A percentile compares a stretch with the other conserved stretches of the same genome.
Conservation (phyloP, 2,329 filamentous ascomycete species). For the Emmonsia crescens region DNA sequence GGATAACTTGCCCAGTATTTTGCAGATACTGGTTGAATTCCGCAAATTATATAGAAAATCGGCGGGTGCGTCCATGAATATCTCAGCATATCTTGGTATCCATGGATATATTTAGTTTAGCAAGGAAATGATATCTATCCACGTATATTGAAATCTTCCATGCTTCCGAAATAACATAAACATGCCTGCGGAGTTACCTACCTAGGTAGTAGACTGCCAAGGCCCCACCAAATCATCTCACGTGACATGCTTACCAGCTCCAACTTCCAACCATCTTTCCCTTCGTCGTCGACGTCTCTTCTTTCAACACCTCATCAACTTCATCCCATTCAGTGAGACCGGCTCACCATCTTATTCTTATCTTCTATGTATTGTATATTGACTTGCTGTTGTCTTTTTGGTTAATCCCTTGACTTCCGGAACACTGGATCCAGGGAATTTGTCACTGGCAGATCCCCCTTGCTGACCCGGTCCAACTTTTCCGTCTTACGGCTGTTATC, state of each 20-base stretch:
- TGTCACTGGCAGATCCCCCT: not conserved
- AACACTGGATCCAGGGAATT: not conserved
- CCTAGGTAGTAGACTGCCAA: not conserved
- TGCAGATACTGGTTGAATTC: not conserved
- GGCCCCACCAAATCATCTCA: too few species aligned
- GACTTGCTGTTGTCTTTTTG: not conserved
- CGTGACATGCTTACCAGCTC: not conserved
- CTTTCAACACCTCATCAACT: not conserved
- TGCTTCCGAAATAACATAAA: too few species aligned
- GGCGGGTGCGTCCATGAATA: not conserved
- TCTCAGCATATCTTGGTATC: not conserved
- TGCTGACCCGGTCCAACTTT: not conserved
- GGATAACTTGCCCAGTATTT: too few species aligned
- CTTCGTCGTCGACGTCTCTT: not conserved
- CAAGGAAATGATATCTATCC: not conserved
- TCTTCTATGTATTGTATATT: not conserved
- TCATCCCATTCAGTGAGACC: not conserved
- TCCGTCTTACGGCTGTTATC: not conserved
- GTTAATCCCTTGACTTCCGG: not conserved
- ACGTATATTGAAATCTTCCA: too few species aligned
- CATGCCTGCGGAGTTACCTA: too few species aligned
- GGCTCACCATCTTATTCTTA: not conserved
- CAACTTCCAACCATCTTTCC: not conserved
- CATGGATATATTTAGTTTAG: not conserved
- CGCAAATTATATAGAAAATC: not conserved